These are phyloP conservation scores for Globisporangium barbulae DNA, from an alignment of 352 stramenopile species.

Conservation along the genomic window DNA sequence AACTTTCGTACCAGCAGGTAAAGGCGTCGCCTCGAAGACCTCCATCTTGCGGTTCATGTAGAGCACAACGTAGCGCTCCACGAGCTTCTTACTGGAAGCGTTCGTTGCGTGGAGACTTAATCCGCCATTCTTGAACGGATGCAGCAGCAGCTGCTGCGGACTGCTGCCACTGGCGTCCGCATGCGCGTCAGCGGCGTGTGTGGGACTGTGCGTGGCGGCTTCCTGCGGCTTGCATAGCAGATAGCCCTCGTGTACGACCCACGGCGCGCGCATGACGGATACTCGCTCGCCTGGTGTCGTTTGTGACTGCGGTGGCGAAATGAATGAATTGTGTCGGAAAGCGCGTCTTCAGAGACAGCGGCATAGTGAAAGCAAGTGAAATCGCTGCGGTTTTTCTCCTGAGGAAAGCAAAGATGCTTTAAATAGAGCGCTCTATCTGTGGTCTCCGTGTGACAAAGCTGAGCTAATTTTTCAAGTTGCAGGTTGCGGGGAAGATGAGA, in stretches of 20 bases:
- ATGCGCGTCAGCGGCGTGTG: not conserved
- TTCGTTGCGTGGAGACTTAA: not conserved
- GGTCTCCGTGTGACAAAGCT: slow-evolving; percentile 9
- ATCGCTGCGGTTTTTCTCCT: not conserved
- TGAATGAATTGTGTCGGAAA: not conserved
- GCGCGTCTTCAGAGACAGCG: not conserved
- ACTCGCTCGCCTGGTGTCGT: not conserved
- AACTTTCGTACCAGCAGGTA: not conserved
- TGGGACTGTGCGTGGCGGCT: not conserved
- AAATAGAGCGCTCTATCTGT: slow-evolving; percentile 2
- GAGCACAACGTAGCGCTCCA: slow-evolving; percentile 71
- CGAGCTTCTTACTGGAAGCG: slow-evolving; percentile 2
- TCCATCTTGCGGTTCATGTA: slow-evolving; percentile 79
- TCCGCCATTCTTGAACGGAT: slow-evolving; percentile 14
- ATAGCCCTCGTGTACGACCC: slow-evolving; percentile 62
- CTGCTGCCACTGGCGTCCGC: not conserved
- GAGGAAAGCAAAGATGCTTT: slow-evolving; percentile 1
- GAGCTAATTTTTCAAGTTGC: slow-evolving; percentile 9
- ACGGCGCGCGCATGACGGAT: slow-evolving; percentile 35
- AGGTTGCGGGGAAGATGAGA: not conserved
- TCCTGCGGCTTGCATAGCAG: slow-evolving; percentile 39
- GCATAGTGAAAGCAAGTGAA: slow-evolving; percentile 8
- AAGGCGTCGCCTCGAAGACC: slow-evolving; percentile 41
- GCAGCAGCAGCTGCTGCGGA: slow-evolving; percentile 3
- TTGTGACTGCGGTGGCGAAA: not conserved